Evolutionary conservation across 805 yeast species (phyloP).

Genomic region (Candida maesae): DNA sequence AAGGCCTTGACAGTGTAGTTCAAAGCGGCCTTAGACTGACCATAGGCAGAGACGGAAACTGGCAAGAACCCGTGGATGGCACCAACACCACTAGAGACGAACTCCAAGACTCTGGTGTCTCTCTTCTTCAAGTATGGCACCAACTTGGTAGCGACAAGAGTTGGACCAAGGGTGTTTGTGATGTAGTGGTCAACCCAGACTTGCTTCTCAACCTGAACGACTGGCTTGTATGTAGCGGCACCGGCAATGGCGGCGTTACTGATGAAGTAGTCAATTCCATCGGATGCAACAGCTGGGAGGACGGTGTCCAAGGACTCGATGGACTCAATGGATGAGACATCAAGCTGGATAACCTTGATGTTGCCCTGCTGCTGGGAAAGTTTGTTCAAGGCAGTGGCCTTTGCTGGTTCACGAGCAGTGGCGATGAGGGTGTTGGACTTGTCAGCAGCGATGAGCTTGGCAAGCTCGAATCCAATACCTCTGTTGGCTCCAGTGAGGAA

Average conservation of each 20-base stretch:
- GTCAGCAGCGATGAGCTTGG: conserved; percentile 1
- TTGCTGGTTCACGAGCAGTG: conserved; percentile 13
- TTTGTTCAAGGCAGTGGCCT: conserved; percentile 11
- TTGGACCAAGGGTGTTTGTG: conserved; percentile 27
- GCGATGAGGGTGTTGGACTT: conserved; percentile 8
- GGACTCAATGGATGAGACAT: conserved; percentile 18
- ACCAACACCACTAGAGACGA: conserved; percentile 28
- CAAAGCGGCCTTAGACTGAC: conserved; percentile 36
- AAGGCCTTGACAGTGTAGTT: conserved; percentile 30
- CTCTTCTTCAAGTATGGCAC: conserved; percentile 23
- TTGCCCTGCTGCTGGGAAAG: conserved; percentile 15
- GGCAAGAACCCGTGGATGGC: conserved; percentile 18
- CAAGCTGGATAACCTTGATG: conserved; percentile 25
- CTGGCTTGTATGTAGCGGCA: not conserved
- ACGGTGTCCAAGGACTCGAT: conserved; percentile 17
- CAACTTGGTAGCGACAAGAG: conserved; percentile 19
- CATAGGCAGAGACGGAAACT: conserved; percentile 29
- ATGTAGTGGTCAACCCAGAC: conserved; percentile 15
- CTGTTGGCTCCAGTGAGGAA: conserved; percentile 9
- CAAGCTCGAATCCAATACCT: conserved; percentile 13
- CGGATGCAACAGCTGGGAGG: conserved; percentile 11
- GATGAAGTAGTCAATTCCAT: conserved; percentile 27
- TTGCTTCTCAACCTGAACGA: not conserved
- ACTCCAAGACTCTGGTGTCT: conserved; percentile 25
- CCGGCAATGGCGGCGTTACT: conserved; percentile 27